A percentile compares a stretch with the other conserved stretches of the same genome.
phyloP scores from a whole-genome alignment of 331 rosid genomes.

The Pyracantha coccinea region DNA sequence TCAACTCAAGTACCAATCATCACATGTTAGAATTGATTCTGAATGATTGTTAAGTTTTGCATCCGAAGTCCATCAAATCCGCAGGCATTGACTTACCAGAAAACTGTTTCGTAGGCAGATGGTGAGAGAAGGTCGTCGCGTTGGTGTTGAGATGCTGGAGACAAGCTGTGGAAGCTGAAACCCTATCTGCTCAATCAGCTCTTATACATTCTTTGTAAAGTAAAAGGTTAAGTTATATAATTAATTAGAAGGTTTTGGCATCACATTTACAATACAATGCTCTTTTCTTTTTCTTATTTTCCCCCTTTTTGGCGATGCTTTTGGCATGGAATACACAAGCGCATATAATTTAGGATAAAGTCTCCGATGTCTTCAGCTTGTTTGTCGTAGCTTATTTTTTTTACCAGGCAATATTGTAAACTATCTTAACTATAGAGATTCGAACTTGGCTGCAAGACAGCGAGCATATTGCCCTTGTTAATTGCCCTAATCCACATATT shows the following conservation, averaged over 20 bases:
- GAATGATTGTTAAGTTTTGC: background rate
- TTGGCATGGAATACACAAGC: background rate
- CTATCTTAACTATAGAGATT: too few species aligned
- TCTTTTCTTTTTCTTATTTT: background rate
- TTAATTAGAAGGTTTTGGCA: background rate
- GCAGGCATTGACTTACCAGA: constrained; percentile 4
- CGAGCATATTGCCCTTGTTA: too few species aligned
- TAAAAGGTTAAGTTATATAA: background rate
- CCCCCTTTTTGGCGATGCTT: background rate
- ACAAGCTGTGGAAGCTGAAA: constrained; percentile 27
- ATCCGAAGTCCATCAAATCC: constrained; percentile 14
- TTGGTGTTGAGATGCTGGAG: constrained; percentile 14
- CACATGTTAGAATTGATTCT: background rate
- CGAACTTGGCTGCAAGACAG: too few species aligned
- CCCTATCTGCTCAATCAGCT: constrained; percentile 10
- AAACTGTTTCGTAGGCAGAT: constrained; percentile 16
- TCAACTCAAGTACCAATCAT: background rate
- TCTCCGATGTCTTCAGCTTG: background rate
- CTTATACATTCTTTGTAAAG: constrained; percentile 8
- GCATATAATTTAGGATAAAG: background rate
- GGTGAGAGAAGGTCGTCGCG: constrained; percentile 2
- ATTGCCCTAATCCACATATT: too few species aligned
- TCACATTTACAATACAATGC: background rate
- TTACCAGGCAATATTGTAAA: too few species aligned
- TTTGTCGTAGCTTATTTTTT: background rate